Conservation (phyloP, 176 grass and related monocot genomes). For the Neostapfia colusana region DNA sequence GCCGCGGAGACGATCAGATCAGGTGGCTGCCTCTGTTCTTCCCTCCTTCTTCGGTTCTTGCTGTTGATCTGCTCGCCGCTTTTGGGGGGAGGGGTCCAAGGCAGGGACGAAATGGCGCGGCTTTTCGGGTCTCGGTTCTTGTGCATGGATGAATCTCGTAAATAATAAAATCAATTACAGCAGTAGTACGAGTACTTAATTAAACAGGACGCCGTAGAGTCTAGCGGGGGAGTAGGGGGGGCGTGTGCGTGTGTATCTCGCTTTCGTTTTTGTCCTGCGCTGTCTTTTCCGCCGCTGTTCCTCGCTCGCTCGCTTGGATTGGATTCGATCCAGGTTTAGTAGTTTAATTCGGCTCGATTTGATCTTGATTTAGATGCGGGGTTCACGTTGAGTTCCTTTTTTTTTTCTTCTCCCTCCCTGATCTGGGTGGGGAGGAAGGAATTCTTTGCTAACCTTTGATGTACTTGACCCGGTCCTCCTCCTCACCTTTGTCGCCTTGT, state of each 20-base stretch:
- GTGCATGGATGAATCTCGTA: not conserved
- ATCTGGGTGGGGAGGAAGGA: not conserved
- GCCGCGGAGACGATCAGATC: not conserved
- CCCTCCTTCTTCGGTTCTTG: not conserved
- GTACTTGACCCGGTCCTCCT: constrained; percentile 32
- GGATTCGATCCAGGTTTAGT: constrained; percentile 34
- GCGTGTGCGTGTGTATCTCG: constrained; percentile 24
- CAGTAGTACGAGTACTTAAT: too few relatives aligned
- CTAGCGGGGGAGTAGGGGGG: not conserved
- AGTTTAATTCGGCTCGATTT: not conserved
- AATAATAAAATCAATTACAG: not conserved
- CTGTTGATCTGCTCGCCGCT: not conserved
- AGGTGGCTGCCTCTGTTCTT: too few relatives aligned
- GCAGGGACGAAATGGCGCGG: not conserved
- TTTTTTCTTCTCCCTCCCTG: too few relatives aligned
- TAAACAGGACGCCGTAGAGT: not conserved
- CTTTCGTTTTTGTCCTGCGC: constrained; percentile 61
- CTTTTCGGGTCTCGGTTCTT: not conserved
- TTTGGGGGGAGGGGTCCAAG: not conserved
- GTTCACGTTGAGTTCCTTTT: too few relatives aligned
- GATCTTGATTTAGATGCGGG: constrained; percentile 8
- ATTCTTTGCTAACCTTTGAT: constrained; percentile 16
- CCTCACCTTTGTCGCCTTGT: constrained; percentile 36
- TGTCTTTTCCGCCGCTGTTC: constrained; percentile 40
- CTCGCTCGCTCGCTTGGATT: constrained; percentile 12